These are phyloP conservation scores for Camellia granthamiana DNA, from an alignment of 148 eudicot genomes.

Conservation along the genomic window DNA sequence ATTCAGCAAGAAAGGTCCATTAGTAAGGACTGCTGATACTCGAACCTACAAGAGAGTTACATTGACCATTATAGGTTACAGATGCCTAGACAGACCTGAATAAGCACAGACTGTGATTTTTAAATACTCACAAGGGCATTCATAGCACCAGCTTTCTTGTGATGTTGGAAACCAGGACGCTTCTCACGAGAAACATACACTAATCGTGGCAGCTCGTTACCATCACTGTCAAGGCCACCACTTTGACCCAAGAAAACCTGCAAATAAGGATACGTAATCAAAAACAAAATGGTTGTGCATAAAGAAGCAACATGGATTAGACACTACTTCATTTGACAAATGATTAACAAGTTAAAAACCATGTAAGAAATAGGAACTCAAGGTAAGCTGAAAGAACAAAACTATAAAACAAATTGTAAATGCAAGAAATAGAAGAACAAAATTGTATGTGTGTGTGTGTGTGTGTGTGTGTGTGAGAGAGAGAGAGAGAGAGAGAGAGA, in stretches of 20 bases:
- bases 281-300: not conserved
- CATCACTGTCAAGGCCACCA: slow-evolving; percentile 72
- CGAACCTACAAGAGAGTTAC: slow-evolving; percentile 56
- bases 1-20: slow-evolving; percentile 86
- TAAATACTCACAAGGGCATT: slow-evolving; percentile 67
- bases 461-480: too few relatives aligned
- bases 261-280: slow-evolving; percentile 7
- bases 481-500: too few relatives aligned
- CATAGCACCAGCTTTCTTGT: slow-evolving; percentile 97
- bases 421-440: not conserved
- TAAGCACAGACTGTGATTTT: slow-evolving; percentile 1
- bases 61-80: not conserved
- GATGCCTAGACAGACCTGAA: not conserved
- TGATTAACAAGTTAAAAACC: not conserved
- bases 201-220: slow-evolving; percentile 69
- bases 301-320: slow-evolving; percentile 3
- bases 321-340: not conserved
- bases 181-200: slow-evolving; percentile 96
- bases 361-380: not conserved
- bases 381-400: not conserved
- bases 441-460: too few relatives aligned
- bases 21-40: slow-evolving; percentile 85
- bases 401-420: not conserved
- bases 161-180: slow-evolving; percentile 86
- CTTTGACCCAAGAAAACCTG: slow-evolving; percentile 82